These are phyloP conservation scores for Cytospora chrysosperma DNA, from an alignment of 2,329 filamentous ascomycete genomes.

Conservation along the genomic window DNA sequence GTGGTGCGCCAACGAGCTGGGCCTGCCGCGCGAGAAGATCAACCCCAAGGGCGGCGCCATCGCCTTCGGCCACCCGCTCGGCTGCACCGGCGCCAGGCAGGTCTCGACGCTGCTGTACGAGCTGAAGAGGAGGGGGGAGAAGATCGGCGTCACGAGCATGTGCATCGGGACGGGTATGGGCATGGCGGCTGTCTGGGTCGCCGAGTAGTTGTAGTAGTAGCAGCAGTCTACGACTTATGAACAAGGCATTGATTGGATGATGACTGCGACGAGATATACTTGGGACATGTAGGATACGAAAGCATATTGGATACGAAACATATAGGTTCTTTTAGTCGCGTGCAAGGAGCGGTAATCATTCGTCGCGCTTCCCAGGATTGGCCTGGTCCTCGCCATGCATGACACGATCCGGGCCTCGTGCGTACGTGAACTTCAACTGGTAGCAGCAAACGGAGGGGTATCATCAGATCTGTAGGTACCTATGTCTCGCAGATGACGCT, in stretches of 20 bases:
- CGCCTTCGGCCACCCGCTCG: conserved; percentile 91
- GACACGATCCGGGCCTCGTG: background rate
- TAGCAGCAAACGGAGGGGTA: background rate
- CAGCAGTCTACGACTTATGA: no score
- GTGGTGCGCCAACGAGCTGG: conserved; percentile 88
- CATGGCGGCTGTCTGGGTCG: conserved; percentile 95
- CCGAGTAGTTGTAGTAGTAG: no score
- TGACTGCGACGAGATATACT: background rate
- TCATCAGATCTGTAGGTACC: background rate
- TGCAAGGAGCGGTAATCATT: background rate
- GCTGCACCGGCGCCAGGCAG: conserved; percentile 91
- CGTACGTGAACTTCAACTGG: background rate
- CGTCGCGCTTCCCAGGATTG: background rate
- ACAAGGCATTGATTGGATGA: background rate
- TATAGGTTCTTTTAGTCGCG: background rate
- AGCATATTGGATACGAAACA: background rate
- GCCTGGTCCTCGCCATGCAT: background rate
- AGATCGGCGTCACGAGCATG: conserved; percentile 92
- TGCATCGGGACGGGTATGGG: conserved; percentile 97
- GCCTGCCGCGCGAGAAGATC: conserved; percentile 79
- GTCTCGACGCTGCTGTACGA: conserved; percentile 91
- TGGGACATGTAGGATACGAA: background rate
- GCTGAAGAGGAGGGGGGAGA: conserved; percentile 78
- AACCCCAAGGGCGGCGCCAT: conserved; percentile 98
- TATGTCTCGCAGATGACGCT: background rate